Base-by-base conservation (phyloP, 83 land plant genomes). In the Diphasiastrum complanatum region DNA sequence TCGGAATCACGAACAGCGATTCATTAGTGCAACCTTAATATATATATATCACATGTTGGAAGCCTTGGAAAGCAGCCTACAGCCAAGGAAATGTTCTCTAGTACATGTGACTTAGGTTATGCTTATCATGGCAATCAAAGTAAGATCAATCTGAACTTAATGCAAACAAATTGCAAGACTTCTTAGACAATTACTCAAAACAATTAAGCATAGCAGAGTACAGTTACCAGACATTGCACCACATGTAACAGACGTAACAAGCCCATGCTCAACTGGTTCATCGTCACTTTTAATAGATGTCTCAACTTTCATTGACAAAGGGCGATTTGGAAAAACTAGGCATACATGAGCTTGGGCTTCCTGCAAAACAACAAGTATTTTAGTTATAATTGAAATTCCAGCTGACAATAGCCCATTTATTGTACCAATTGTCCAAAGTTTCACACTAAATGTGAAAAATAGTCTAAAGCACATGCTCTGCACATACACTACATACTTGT, bases 141-240 rank as follows among this genome's bases (percentile, higher is more conserved):
- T 33, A 62, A 30, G 61, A 64, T 8, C 46, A 34, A 50, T 45
- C 33, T 8, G 5, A 24, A 32, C 33, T 18, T 47, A 50, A 48
- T 18, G 0, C 36, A 2, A 11, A 49, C 35, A 32, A n/a, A n/a
- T n/a, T n/a, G n/a, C n/a, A n/a, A n/a, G n/a, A n/a, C n/a, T n/a
- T n/a, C n/a, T n/a, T n/a, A n/a, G n/a, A n/a, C n/a, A n/a, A n/a
- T n/a, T n/a, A n/a, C n/a, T n/a, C n/a, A n/a, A n/a, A n/a, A n/a
- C n/a, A n/a, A n/a, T n/a, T n/a, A n/a, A n/a, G n/a, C n/a, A n/a
- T n/a, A n/a, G n/a, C n/a, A n/a, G n/a, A n/a, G n/a, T n/a, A n/a
- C n/a, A n/a, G n/a, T n/a, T 82, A 89, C 95, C 90, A 58, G 77
- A 33, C 86, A 89, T 82, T 35, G 62, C 70, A 3, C 95, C 95